Base-by-base conservation (phyloP, 2,329 filamentous ascomycete genomes). In the Ophiostoma novo-ulmi region DNA sequence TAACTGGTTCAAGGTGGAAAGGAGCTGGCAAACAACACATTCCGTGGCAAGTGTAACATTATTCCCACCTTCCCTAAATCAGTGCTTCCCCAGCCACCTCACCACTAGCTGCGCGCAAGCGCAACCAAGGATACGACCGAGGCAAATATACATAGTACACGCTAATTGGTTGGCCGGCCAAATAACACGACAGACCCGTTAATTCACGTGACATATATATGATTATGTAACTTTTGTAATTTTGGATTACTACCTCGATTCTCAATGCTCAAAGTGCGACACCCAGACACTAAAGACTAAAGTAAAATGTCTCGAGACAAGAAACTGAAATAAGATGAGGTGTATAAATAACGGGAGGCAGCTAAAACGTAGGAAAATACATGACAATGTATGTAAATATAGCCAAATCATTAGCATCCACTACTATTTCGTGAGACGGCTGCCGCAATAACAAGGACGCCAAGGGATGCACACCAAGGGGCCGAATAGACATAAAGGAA, bases 101-200 rank as follows among this genome's bases (percentile, higher is more conserved):
- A 61, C 52, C n/a, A 58, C 22, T 58, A 58, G 52, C n/a, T 58
- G 14, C 52, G 52, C 22, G 52, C 44, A 48, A 48, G 44, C 52
- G 8, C 52, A 22, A 26, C 4, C n/a, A 58, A 58, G 52, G 22
- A 48, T 58, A 66, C 58, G 68, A 36, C 70, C 71, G 70, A 73
- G 70, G 71, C 69, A 67, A 48, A 35, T 36, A 48, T 55, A 36
- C n/a, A n/a, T n/a, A n/a, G n/a, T n/a, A n/a, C 26, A 61, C 71
- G 70, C 58, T 67, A 64, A 71, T 70, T 74, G 71, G 73, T 74
- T 74, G 73, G 67, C 73, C 69, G 68, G 73, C 48, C 70, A 74
- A 70, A 69, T 65, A 39, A 65, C 31, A 65, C 10, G 7, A 65
- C 63, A 38, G 36, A 13, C n/a, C 22, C 55, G 5, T 22, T 20